Evolutionary conservation across 1,139 yeast species (phyloP).

Genomic region (Yamadazyma dushanensis): DNA sequence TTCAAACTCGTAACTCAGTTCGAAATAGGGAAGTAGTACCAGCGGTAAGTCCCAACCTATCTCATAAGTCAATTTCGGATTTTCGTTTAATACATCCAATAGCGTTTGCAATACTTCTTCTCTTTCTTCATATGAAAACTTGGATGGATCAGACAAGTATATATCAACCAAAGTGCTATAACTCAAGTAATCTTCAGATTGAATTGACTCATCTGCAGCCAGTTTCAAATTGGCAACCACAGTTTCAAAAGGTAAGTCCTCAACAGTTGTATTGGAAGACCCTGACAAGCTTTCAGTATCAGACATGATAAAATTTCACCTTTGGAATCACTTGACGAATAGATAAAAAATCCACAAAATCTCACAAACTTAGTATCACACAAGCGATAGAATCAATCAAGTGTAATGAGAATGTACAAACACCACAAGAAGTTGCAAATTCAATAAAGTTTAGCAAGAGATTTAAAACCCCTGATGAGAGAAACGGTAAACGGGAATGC

Average conservation of each 20-base stretch:
- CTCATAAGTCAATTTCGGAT: constrained; percentile 56
- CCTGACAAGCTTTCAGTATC: constrained; percentile 20
- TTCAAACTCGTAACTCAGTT: constrained; percentile 22
- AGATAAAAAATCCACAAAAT: no score
- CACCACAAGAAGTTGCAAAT: no score
- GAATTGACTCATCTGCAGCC: constrained; percentile 41
- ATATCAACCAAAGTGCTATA: constrained; percentile 72
- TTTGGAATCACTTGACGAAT: no score
- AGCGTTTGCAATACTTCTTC: constrained; percentile 46
- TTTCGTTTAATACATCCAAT: constrained; percentile 23
- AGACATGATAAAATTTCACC: no score
- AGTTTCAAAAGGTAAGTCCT: constrained; percentile 25
- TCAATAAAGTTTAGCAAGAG: no score
- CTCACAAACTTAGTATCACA: no score
- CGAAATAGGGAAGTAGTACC: constrained; percentile 50
- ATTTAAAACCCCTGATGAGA: no score
- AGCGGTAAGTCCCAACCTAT: constrained; percentile 90
- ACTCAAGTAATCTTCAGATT: constrained; percentile 61
- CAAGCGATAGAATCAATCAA: no score
- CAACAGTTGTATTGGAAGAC: constrained; percentile 27
- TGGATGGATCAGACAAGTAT: constrained; percentile 48
- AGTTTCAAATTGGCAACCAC: constrained; percentile 28
- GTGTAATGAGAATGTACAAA: no score
- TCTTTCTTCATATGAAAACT: constrained; percentile 51
- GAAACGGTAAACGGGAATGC: no score